Evolutionary conservation across 2,329 filamentous ascomycete species (phyloP).

Genomic region (Hyphodiscus sp.): DNA sequence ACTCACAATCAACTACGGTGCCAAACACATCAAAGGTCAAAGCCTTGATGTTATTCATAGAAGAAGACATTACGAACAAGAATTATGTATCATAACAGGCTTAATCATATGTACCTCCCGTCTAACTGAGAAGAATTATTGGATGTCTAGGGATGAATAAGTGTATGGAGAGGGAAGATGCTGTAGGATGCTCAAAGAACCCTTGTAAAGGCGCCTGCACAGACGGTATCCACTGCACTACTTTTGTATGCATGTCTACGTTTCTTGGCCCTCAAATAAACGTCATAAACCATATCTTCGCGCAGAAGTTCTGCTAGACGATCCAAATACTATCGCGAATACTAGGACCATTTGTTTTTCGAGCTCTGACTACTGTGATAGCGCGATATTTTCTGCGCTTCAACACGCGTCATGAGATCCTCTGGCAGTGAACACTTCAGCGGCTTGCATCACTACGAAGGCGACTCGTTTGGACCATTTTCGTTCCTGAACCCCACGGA

Average conservation of each 20-base stretch:
- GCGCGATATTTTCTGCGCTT: neutral
- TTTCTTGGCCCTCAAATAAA: neutral
- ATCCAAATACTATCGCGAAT: neutral
- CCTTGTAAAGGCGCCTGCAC: neutral
- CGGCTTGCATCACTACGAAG: slow-evolving; percentile 1
- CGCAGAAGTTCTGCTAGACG: neutral
- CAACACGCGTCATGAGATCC: neutral
- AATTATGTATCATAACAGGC: neutral
- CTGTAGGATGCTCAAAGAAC: neutral
- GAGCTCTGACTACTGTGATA: neutral
- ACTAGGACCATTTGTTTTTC: neutral
- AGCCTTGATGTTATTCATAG: slow-evolving; percentile 38
- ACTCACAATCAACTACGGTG: slow-evolving; percentile 47
- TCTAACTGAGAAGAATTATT: neutral
- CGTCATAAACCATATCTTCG: neutral
- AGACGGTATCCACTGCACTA: neutral
- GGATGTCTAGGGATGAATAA: neutral
- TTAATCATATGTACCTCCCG: neutral
- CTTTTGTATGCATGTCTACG: too few relatives aligned
- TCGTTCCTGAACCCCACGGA: slow-evolving; percentile 43
- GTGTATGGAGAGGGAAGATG: neutral
- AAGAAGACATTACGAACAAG: slow-evolving; percentile 6
- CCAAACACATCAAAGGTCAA: slow-evolving; percentile 74
- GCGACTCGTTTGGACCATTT: slow-evolving; percentile 33
- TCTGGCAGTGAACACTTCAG: neutral